Evolutionary conservation across 163 green algal genomes (phyloP).

Genomic region (Volvox carteri): DNA sequence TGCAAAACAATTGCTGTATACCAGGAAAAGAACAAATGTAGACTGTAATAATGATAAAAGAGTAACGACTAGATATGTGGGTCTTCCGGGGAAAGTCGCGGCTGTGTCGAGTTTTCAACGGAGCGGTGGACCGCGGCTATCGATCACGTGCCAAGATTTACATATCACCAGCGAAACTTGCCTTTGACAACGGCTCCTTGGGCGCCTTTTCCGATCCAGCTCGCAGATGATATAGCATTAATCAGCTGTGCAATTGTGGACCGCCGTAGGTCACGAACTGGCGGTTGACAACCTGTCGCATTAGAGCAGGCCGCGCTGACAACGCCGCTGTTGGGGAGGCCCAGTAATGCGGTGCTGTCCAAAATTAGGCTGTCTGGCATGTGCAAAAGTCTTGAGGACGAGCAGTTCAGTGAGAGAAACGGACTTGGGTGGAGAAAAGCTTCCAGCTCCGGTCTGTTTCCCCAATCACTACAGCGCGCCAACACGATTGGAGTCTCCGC

Average conservation of each 20-base stretch:
- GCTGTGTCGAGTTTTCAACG: no score
- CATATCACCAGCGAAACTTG: no score
- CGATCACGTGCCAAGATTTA: no score
- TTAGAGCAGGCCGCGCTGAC: background rate
- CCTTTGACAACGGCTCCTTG: conserved; percentile 25
- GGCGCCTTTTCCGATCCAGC: conserved; percentile 21
- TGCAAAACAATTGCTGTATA: no score
- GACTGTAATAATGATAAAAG: no score
- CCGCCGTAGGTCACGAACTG: background rate
- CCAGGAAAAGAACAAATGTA: no score
- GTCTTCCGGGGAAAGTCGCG: no score
- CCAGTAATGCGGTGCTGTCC: background rate
- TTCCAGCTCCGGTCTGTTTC: conserved; percentile 13
- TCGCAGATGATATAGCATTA: background rate
- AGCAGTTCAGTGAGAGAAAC: background rate
- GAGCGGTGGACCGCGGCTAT: no score
- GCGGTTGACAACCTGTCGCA: background rate
- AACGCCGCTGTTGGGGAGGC: background rate
- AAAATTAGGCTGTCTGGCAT: background rate
- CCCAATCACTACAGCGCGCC: background rate
- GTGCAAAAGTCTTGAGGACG: background rate
- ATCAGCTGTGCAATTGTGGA: background rate
- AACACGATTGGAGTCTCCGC: background rate
- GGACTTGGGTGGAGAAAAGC: background rate
- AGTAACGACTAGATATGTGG: no score